phyloP scores from a whole-genome alignment of 1,284 basidiomycete genomes.

The Coniophora puteana region DNA sequence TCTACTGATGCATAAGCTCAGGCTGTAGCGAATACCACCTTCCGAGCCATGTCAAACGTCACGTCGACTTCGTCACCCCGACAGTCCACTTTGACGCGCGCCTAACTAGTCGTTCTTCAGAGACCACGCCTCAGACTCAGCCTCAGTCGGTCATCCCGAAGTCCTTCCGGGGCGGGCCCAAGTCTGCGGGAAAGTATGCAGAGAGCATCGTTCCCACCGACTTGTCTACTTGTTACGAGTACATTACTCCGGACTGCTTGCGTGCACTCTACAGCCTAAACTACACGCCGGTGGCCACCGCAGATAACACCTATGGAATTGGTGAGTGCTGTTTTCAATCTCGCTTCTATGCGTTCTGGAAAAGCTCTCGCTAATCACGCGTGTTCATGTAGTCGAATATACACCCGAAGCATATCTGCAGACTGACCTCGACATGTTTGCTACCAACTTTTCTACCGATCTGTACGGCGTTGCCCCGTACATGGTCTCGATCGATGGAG shows the following conservation, averaged over 20 bases:
- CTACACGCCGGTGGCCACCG: slow-evolving; percentile 20
- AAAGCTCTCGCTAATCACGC: neutral
- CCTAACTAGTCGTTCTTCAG: slow-evolving; percentile 15
- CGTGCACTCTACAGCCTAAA: slow-evolving; percentile 31
- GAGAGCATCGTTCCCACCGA: slow-evolving; percentile 13
- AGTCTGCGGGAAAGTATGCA: slow-evolving; percentile 15
- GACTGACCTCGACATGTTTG: slow-evolving; percentile 43
- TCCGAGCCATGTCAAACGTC: slow-evolving; percentile 21
- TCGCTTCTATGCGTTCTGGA: neutral
- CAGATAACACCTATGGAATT: slow-evolving; percentile 33
- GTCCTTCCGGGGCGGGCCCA: slow-evolving; percentile 13
- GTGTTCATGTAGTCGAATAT: slow-evolving; percentile 29
- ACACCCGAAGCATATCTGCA: slow-evolving; percentile 42
- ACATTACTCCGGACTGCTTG: slow-evolving; percentile 34
- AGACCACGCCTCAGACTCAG: slow-evolving; percentile 1
- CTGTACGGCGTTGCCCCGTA: slow-evolving; percentile 15
- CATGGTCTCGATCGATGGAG: slow-evolving; percentile 30
- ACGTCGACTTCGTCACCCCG: slow-evolving; percentile 26
- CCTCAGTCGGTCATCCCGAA: slow-evolving; percentile 11
- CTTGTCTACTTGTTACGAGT: slow-evolving; percentile 29
- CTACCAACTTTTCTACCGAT: slow-evolving; percentile 24
- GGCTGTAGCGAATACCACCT: slow-evolving; percentile 26
- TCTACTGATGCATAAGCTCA: slow-evolving; percentile 2
- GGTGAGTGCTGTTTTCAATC: neutral
- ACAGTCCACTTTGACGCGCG: slow-evolving; percentile 22